Percentiles rank a stretch among this genome's conserved stretches.
Conservation (phyloP, 345 rosid genomes). For the Linum tenue region DNA sequence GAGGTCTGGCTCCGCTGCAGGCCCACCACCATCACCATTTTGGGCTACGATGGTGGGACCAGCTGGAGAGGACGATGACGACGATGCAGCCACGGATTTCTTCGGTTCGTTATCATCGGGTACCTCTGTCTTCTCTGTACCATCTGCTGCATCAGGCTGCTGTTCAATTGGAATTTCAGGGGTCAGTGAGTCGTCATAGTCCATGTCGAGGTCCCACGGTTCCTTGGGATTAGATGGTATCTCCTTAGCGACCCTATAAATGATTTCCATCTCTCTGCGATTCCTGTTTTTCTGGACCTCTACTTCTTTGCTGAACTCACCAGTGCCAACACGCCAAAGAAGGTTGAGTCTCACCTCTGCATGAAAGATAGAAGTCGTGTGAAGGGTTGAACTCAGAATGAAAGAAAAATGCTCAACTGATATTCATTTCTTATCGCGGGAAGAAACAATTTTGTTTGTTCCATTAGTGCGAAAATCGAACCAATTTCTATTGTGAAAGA, state of each 20-base stretch:
- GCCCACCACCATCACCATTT: conserved; percentile 10
- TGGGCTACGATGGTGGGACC: neutral
- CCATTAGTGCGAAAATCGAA: no score
- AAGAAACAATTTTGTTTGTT: no score
- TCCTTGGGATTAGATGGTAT: conserved; percentile 84
- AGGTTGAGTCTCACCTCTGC: conserved; percentile 56
- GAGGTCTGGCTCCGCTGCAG: conserved; percentile 59
- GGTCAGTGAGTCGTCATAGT: conserved; percentile 82
- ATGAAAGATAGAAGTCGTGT: conserved; percentile 25
- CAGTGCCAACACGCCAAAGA: conserved; percentile 67
- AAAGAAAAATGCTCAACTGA: neutral
- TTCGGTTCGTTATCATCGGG: conserved; percentile 26
- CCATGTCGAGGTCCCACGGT: conserved; percentile 97
- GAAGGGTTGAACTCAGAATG: conserved; percentile 19
- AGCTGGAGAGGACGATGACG: conserved; percentile 29
- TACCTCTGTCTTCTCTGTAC: conserved; percentile 36
- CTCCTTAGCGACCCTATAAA: conserved; percentile 39
- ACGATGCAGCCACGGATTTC: conserved; percentile 19
- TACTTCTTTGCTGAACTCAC: conserved; percentile 88
- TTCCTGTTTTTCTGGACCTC: conserved; percentile 74
- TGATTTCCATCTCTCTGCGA: conserved; percentile 72
- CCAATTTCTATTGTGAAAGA: no score
- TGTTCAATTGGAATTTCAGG: conserved; percentile 77
- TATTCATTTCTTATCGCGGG: no score
- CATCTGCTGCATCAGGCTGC: conserved; percentile 51